Evolutionary conservation across 768 basidiomycete species (phyloP).

Genomic region (Grammothele lineata): DNA sequence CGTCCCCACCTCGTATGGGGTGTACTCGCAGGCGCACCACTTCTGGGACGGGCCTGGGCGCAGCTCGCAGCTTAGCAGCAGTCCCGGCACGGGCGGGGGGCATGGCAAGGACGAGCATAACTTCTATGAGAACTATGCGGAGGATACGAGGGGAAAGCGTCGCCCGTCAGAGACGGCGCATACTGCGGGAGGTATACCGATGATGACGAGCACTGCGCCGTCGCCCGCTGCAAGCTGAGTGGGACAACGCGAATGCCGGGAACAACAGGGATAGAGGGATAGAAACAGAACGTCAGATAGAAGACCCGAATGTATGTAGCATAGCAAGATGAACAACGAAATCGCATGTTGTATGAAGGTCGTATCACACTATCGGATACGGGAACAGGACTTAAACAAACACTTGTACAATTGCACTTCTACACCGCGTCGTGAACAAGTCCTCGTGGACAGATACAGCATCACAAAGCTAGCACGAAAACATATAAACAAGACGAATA

Average conservation of each 20-base stretch:
- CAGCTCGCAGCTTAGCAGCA: slow-evolving; percentile 28
- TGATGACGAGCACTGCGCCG: no score
- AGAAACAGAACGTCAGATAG: neutral
- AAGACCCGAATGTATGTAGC: neutral
- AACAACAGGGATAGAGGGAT: neutral
- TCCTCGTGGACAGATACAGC: no score
- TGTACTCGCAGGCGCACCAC: slow-evolving; percentile 82
- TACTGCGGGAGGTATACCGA: no score
- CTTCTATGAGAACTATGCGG: slow-evolving; percentile 86
- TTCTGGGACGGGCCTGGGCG: slow-evolving; percentile 90
- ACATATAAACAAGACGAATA: no score
- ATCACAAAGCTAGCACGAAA: no score
- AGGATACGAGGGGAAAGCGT: slow-evolving; percentile 36
- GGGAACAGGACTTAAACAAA: no score
- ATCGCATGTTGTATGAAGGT: neutral
- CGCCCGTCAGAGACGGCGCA: slow-evolving; percentile 6
- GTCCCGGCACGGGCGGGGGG: slow-evolving; percentile 27
- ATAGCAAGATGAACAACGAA: neutral
- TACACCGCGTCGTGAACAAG: no score
- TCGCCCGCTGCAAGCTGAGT: no score
- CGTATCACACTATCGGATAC: no score
- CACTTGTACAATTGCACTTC: no score
- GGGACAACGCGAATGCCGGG: neutral
- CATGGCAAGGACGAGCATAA: slow-evolving; percentile 61
- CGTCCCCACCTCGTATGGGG: slow-evolving; percentile 84